Evolutionary conservation across 148 eudicot genomes (phyloP).

Genomic region (Gaultheria prostrata): DNA sequence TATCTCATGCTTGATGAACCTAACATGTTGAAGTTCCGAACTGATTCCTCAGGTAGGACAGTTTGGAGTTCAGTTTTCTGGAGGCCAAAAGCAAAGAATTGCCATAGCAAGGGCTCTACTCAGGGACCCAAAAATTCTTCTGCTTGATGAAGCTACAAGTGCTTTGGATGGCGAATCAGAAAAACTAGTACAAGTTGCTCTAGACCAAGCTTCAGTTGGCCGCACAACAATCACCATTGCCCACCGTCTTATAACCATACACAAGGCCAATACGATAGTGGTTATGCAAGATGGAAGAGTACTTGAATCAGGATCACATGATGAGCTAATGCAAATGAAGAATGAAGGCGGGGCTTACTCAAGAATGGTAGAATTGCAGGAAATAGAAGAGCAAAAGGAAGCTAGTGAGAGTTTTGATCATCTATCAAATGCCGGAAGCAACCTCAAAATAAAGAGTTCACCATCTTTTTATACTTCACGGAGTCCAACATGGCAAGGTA

Average conservation of each 20-base stretch:
- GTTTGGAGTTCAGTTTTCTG: constrained; percentile 42
- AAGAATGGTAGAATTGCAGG: constrained; percentile 45
- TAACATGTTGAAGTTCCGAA: neutral
- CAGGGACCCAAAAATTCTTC: constrained; percentile 49
- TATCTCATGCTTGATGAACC: neutral
- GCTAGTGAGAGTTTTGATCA: neutral
- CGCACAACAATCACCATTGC: constrained; percentile 43
- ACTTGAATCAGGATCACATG: constrained; percentile 42
- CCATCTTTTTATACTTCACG: constrained; percentile 18
- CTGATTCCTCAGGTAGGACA: constrained; percentile 35
- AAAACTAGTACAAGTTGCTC: constrained; percentile 36
- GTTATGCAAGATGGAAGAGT: constrained; percentile 38
- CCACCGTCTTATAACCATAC: constrained; percentile 38
- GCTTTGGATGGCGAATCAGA: constrained; percentile 68
- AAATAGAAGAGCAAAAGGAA: constrained; percentile 23
- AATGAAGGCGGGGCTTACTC: constrained; percentile 30
- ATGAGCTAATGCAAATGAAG: constrained; percentile 29
- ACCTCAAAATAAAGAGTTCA: neutral
- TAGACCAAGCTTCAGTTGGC: constrained; percentile 39
- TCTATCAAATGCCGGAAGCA: neutral
- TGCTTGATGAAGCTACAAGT: constrained; percentile 94
- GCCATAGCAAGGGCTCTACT: constrained; percentile 45
- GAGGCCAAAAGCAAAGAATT: constrained; percentile 49
- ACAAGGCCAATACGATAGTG: constrained; percentile 30
- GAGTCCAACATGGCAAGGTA: constrained; percentile 24